phyloP scores from a whole-genome alignment of 2,329 filamentous ascomycete genomes.

The Penicillium crustosum region DNA sequence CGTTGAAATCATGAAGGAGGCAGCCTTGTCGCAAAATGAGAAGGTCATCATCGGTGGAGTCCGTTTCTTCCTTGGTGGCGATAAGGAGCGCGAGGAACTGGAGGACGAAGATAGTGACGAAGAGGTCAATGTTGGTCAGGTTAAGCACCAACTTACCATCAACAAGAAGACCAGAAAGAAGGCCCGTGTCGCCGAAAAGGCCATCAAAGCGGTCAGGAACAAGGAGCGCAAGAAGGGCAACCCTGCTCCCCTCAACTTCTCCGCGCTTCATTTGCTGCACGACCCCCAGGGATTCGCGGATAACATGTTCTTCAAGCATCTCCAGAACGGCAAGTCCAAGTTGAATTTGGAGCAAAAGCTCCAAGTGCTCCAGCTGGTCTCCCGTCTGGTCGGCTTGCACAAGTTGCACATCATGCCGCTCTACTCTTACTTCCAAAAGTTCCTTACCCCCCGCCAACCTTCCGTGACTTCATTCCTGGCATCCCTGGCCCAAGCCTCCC shows the following conservation, averaged over 20 bases:
- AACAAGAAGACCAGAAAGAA: slow-evolving; percentile 97
- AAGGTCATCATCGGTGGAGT: slow-evolving; percentile 88
- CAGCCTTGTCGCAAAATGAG: slow-evolving; percentile 81
- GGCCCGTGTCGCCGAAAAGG: slow-evolving; percentile 73
- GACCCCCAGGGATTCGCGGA: slow-evolving; percentile 95
- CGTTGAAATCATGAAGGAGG: slow-evolving; percentile 98
- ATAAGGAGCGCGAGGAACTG: slow-evolving; percentile 90
- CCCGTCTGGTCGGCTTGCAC: slow-evolving; percentile 86
- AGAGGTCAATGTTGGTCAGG: slow-evolving; percentile 71
- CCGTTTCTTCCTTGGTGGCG: slow-evolving; percentile 91
- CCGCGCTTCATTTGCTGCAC: slow-evolving; percentile 86
- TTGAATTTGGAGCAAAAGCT: slow-evolving; percentile 86
- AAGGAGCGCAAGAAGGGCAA: slow-evolving; percentile 85
- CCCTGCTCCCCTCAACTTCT: slow-evolving; percentile 90
- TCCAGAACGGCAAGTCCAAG: slow-evolving; percentile 82
- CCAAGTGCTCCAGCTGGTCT: slow-evolving; percentile 85
- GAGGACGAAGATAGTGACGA: slow-evolving; percentile 88
- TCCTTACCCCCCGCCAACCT: slow-evolving; percentile 81
- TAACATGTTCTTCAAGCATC: slow-evolving; percentile 81
- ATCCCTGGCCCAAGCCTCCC: slow-evolving; percentile 85
- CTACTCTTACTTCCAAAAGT: slow-evolving; percentile 96
- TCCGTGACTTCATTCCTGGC: slow-evolving; percentile 92
- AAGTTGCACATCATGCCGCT: slow-evolving; percentile 85
- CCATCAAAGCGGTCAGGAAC: slow-evolving; percentile 76
- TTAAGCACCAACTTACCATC: slow-evolving; percentile 83